phyloP scores from a whole-genome alignment of 139 green algal species.

The Coccomyxa sp. region DNA sequence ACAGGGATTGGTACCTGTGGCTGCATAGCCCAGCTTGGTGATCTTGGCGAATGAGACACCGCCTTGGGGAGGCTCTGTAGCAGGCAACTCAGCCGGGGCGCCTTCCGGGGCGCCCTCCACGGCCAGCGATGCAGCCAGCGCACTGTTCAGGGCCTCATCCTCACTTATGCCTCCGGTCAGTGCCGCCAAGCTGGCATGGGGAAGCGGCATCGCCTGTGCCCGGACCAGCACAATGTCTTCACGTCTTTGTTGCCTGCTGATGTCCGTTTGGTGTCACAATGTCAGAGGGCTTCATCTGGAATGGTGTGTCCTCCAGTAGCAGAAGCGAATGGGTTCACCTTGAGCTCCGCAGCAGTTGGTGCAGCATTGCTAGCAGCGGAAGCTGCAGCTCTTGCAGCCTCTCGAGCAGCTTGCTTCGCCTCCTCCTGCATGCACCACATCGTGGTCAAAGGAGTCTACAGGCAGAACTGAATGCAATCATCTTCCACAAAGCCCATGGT shows the following conservation, averaged over 20 bases:
- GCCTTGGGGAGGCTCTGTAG: conserved; percentile 1
- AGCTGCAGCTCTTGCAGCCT: conserved; percentile 33
- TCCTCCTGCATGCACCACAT: neutral
- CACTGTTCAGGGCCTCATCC: conserved; percentile 8
- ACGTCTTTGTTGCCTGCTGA: neutral
- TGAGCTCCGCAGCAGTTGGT: conserved; percentile 45
- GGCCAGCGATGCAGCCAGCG: conserved; percentile 13
- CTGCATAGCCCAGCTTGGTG: conserved; percentile 64
- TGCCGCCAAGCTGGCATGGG: neutral
- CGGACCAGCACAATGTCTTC: neutral
- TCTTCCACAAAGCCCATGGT: neutral
- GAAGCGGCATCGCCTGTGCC: conserved; percentile 27
- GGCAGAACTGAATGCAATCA: conserved; percentile 2
- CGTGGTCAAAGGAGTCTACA: neutral
- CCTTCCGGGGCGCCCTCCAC: neutral
- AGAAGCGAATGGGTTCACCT: conserved; percentile 16
- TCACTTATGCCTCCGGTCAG: neutral
- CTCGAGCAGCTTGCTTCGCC: conserved; percentile 10
- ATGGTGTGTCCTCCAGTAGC: neutral
- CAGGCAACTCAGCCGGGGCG: neutral
- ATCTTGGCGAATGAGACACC: conserved; percentile 68
- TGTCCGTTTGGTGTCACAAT: too few relatives aligned
- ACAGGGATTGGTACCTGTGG: conserved; percentile 35
- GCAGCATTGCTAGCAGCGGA: conserved; percentile 22
- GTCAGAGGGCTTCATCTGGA: neutral